Evolutionary conservation across 169 alveolate species (phyloP).

Genomic region (Perkinsus chesapeaki): DNA sequence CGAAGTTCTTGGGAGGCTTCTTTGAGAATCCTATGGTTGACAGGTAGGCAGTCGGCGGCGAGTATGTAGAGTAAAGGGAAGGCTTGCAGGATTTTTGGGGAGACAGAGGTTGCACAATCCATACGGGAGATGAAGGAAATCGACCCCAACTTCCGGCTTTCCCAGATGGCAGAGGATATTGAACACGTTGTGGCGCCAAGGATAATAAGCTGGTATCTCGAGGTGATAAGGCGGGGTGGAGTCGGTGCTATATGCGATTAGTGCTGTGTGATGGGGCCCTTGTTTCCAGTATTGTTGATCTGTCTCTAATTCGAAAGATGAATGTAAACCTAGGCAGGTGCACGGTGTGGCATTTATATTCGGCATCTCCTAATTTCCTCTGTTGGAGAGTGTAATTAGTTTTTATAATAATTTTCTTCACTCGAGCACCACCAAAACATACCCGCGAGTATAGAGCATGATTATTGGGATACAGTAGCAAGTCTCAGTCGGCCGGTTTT

Average conservation of each 20-base stretch:
- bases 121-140: constrained; percentile 63
- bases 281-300: too few relatives aligned
- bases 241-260: background rate
- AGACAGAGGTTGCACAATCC: constrained; percentile 60
- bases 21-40: background rate
- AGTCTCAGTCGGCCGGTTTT: background rate
- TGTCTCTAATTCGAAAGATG: too few relatives aligned
- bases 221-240: constrained; percentile 32
- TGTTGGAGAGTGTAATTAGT: too few relatives aligned
- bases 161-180: constrained; percentile 56
- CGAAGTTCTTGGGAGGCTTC: background rate
- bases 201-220: constrained; percentile 57
- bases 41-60: background rate
- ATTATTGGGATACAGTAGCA: too few relatives aligned
- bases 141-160: constrained; percentile 55
- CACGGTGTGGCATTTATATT: too few relatives aligned
- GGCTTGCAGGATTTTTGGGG: constrained; percentile 53
- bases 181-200: constrained; percentile 67
- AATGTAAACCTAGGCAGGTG: too few relatives aligned
- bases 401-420: too few relatives aligned
- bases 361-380: too few relatives aligned
- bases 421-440: too few relatives aligned
- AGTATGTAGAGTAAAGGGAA: constrained; percentile 23
- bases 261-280: background rate
- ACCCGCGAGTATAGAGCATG: too few relatives aligned